Evolutionary conservation across 2,329 filamentous ascomycete genomes (phyloP), one percentile per base, ranked within the genome.

Genomic region (Fusarium sp.): DNA sequence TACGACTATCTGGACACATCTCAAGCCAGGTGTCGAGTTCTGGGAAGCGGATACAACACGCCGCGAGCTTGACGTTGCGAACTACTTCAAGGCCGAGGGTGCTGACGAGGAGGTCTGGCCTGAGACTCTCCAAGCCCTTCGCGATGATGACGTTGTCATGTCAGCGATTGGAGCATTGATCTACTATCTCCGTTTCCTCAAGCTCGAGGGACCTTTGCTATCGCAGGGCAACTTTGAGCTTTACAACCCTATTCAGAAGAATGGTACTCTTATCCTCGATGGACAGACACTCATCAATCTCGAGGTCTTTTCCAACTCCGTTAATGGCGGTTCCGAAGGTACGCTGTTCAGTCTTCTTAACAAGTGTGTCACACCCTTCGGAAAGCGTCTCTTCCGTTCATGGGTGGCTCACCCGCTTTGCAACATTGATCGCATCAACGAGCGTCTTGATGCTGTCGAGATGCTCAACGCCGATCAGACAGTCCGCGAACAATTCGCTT

Each of bases 331-430:
- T 16, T 78, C 86, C 1, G 92, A 97, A 41, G 96, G 96, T 9
- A 98, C 96, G 0, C 82, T 99, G 3, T 99, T 98, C 80, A 88
- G 88, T 54, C 89, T 99, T 69, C 87, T 99, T 55, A 98, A 99
- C 79, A 90, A 93, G 54, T 99, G 96, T 77, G 91, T 98, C 67
- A 98, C 96, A 5, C 95, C 96, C 0, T 99, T 99, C 77, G 96
- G 96, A 60, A 99, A 99, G 82, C 92, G 96, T 13, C 89, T 97
- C 79, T 94, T 99, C 79, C 92, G 94, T 57, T 94, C 97, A 78
- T 99, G 96, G 96, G 92, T 99, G 4, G 98, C 95, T 75, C 96
- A 99, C 79, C 96, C 96, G 4, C 85, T 99, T 16, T 93, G 94
- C 78, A 92, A 97, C 80, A 90, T 93, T 8, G 82, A 86, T 40